These are phyloP conservation scores for Lasiodiplodia hormozganensis DNA, from an alignment of 2,329 filamentous ascomycete species.

Conservation along the genomic window DNA sequence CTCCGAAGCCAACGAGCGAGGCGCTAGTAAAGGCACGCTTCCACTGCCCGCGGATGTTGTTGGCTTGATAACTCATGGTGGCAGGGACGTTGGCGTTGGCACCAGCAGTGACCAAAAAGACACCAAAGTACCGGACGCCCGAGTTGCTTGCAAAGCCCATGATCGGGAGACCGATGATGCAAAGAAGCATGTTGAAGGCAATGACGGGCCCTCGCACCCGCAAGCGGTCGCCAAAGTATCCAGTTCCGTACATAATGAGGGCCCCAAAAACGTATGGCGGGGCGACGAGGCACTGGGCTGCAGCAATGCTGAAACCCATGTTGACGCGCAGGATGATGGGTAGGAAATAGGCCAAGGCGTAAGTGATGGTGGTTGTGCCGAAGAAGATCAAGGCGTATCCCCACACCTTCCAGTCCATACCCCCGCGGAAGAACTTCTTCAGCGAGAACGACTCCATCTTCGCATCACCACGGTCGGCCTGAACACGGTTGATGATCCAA, in stretches of 20 bases:
- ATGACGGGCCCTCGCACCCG: conserved; percentile 71
- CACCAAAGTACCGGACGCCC: conserved; percentile 72
- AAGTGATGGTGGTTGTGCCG: conserved; percentile 73
- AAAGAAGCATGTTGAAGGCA: conserved; percentile 68
- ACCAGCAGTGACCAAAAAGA: conserved; percentile 78
- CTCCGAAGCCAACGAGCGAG: conserved; percentile 76
- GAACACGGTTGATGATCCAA: conserved; percentile 59
- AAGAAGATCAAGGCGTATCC: conserved; percentile 61
- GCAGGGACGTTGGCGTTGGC: conserved; percentile 80
- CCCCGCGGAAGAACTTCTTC: conserved; percentile 56
- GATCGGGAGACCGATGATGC: conserved; percentile 73
- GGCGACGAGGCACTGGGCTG: conserved; percentile 73
- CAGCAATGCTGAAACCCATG: conserved; percentile 69
- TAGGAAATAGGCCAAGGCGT: conserved; percentile 79
- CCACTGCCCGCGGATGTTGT: conserved; percentile 89
- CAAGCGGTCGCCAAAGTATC: conserved; percentile 72
- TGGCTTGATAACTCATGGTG: conserved; percentile 80
- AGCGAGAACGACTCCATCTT: conserved; percentile 56
- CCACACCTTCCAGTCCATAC: conserved; percentile 61
- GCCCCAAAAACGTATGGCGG: conserved; percentile 46
- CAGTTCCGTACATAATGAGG: conserved; percentile 56
- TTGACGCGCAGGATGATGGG: conserved; percentile 72
- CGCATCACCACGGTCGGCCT: conserved; percentile 61
- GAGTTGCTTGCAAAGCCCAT: conserved; percentile 70
- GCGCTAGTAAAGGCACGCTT: conserved; percentile 82